A percentile compares a stretch with the other conserved stretches of the same genome.
Conservation (phyloP, 441 rosid genomes). For the Adansonia gregorii region DNA sequence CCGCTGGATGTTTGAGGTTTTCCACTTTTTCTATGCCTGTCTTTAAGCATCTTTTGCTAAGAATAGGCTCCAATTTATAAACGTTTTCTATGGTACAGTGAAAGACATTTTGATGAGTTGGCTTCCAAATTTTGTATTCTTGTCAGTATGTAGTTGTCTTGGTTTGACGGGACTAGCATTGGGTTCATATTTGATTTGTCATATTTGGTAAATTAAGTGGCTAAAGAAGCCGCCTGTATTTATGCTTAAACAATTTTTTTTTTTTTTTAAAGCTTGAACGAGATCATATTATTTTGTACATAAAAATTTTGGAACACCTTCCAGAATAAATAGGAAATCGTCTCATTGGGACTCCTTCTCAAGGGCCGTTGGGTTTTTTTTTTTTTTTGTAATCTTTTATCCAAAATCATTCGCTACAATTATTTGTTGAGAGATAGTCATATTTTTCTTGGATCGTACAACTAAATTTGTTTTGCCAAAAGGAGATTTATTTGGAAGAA, state of each 20-base stretch:
- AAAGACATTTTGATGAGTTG: constrained; percentile 6
- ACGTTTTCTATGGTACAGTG: neutral
- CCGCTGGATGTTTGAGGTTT: constrained; percentile 57
- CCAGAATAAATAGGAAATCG: neutral
- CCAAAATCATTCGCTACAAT: neutral
- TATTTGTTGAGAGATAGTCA: neutral
- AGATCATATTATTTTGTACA: neutral
- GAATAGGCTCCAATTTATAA: constrained; percentile 6
- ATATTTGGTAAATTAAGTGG: neutral
- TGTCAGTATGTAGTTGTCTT: neutral
- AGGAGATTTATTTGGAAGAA: too few species aligned
- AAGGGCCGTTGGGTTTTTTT: neutral
- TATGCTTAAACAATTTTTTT: neutral
- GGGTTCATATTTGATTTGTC: constrained; percentile 2
- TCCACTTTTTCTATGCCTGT: neutral
- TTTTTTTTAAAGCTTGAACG: neutral
- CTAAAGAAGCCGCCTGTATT: neutral
- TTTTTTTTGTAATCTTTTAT: neutral
- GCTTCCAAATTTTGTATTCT: constrained; percentile 12
- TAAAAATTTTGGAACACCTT: neutral
- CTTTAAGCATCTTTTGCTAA: constrained; percentile 1
- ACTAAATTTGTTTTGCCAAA: neutral
- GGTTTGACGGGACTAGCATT: neutral
- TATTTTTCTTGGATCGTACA: neutral
- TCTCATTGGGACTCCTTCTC: neutral